A percentile compares a stretch with the other conserved stretches of the same genome.
Evolutionary conservation across 2,329 filamentous ascomycete species (phyloP).

Genomic region (Leptographium wingfieldii): DNA sequence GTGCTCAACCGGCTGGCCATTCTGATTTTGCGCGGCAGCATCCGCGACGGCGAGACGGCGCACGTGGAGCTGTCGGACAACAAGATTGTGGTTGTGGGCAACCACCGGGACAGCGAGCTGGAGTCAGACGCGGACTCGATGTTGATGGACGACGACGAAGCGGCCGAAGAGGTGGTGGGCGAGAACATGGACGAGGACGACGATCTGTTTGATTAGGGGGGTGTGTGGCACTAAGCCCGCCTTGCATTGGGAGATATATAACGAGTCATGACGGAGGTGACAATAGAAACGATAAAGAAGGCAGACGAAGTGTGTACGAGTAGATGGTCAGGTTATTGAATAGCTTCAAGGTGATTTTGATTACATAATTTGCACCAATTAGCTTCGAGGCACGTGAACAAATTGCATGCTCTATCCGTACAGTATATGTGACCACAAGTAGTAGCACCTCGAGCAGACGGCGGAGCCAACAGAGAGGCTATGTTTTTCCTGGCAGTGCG

Average conservation of each 20-base stretch:
- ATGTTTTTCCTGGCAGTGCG: background rate
- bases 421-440: no score
- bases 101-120: slow-evolving; percentile 54
- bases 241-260: no score
- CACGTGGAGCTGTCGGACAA: slow-evolving; percentile 67
- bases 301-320: no score
- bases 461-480: slow-evolving; percentile 26
- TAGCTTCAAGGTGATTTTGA: no score
- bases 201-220: slow-evolving; percentile 13
- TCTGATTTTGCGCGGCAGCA: slow-evolving; percentile 71
- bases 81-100: slow-evolving; percentile 68
- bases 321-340: no score
- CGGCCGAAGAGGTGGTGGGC: slow-evolving; percentile 52
- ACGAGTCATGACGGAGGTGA: no score
- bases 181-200: slow-evolving; percentile 49
- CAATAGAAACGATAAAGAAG: no score
- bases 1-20: slow-evolving; percentile 89
- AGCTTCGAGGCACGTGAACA: no score
- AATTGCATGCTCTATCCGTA: no score
- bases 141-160: slow-evolving; percentile 56
- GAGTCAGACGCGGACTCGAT: slow-evolving; percentile 48
- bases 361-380: no score
- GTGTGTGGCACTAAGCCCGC: no score
- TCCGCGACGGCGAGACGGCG: slow-evolving; percentile 77
- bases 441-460: no score